phyloP scores from a whole-genome alignment of 306 rosid genomes.

The Lathyrus oleraceus region DNA sequence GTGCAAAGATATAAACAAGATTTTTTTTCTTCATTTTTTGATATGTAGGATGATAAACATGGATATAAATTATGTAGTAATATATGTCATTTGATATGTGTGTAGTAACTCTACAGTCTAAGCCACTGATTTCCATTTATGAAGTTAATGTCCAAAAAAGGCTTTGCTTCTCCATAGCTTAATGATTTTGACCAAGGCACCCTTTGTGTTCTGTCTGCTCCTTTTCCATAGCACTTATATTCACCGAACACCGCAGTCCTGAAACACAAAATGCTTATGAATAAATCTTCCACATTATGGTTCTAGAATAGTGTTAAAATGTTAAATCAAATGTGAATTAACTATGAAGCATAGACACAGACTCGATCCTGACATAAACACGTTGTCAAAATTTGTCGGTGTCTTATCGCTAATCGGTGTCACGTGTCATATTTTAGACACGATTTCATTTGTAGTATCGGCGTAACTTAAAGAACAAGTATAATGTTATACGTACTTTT shows the following conservation, averaged over 20 bases:
- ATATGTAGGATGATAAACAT: slow-evolving; percentile 13
- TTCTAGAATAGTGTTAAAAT: neutral
- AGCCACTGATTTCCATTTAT: slow-evolving; percentile 85
- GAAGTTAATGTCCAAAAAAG: slow-evolving; percentile 56
- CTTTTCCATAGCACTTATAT: slow-evolving; percentile 62
- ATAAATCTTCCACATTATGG: too few species aligned
- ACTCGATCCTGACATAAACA: neutral
- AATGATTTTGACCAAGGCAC: slow-evolving; percentile 78
- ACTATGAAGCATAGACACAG: neutral
- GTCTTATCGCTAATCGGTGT: neutral
- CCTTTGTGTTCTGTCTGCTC: slow-evolving; percentile 59
- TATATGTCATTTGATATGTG: neutral
- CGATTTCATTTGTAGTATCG: neutral
- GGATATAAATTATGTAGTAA: slow-evolving; percentile 1
- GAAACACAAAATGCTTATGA: slow-evolving; percentile 22
- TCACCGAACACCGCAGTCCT: slow-evolving; percentile 88
- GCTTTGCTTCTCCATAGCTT: slow-evolving; percentile 51
- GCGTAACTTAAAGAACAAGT: neutral
- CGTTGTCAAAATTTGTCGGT: neutral
- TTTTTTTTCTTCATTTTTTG: neutral
- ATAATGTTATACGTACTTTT: slow-evolving; percentile 42
- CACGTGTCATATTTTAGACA: neutral
- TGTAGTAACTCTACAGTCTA: slow-evolving; percentile 39
- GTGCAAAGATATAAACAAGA: neutral
- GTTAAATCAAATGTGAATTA: neutral